phyloP scores from a whole-genome alignment of 495 filamentous ascomycete genomes.

The Daldinia childiae region DNA sequence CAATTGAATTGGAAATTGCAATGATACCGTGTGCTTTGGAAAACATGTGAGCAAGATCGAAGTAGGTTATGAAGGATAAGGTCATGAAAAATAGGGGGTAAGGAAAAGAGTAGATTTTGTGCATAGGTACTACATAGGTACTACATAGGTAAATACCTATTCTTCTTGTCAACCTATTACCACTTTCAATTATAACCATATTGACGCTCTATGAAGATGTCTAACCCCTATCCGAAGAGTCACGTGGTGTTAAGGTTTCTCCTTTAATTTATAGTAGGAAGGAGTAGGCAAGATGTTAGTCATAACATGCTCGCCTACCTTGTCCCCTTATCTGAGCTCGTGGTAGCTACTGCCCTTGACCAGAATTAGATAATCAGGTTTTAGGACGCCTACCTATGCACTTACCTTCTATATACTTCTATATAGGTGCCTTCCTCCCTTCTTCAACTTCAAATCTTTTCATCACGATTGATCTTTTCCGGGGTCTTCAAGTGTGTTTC shows the following conservation, averaged over 20 bases:
- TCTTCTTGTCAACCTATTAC: background rate
- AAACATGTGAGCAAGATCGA: background rate
- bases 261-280: conserved; percentile 9
- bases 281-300: background rate
- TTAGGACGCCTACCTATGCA: background rate
- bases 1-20: background rate
- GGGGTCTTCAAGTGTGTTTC: background rate
- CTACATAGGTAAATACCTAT: conserved; percentile 7
- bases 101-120: conserved; percentile 6
- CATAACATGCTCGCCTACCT: background rate
- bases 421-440: background rate
- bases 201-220: background rate
- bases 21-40: background rate
- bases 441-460: conserved; percentile 6
- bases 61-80: conserved; percentile 1
- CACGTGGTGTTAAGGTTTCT: conserved; percentile 3
- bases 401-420: background rate
- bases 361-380: background rate
- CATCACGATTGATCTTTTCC: background rate
- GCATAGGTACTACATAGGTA: conserved; percentile 6
- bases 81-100: background rate
- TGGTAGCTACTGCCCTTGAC: conserved; percentile 7
- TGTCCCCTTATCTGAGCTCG: conserved; percentile 4
- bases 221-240: conserved; percentile 3
- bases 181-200: background rate